These are phyloP conservation scores for Xylariaceae sp. DNA, from an alignment of 2,329 filamentous ascomycete species.

Conservation along the genomic window DNA sequence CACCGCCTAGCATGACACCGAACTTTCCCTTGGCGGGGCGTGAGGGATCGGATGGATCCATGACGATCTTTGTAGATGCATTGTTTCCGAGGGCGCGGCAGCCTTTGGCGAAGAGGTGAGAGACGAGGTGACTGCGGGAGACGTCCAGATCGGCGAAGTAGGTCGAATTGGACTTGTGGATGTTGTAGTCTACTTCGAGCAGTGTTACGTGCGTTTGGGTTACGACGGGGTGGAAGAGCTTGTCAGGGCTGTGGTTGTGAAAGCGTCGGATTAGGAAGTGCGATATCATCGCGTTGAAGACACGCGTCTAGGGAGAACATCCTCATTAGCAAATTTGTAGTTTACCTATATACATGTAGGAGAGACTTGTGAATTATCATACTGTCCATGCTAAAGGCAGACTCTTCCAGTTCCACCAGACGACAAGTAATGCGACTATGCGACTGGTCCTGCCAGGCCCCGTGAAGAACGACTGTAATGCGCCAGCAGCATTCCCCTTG, in stretches of 20 bases:
- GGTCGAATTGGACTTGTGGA: conserved; percentile 79
- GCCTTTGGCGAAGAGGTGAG: conserved; percentile 59
- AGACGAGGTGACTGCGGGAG: conserved; percentile 75
- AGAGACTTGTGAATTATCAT: conserved; percentile 31
- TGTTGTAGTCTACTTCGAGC: conserved; percentile 81
- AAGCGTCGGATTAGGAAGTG: conserved; percentile 50
- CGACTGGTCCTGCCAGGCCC: conserved; percentile 52
- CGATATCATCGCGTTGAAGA: conserved; percentile 54
- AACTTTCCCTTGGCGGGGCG: conserved; percentile 51
- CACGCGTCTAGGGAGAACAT: conserved; percentile 43
- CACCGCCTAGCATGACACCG: conserved; percentile 66
- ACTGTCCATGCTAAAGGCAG: conserved; percentile 74
- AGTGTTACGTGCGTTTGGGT: conserved; percentile 63
- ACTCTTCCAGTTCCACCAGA: conserved; percentile 67
- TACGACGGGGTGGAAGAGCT: conserved; percentile 70
- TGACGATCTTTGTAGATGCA: conserved; percentile 45
- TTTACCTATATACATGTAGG: background rate
- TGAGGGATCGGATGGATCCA: conserved; percentile 41
- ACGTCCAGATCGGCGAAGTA: conserved; percentile 87
- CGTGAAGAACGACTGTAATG: conserved; percentile 44
- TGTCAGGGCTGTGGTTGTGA: conserved; percentile 51
- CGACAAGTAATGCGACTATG: conserved; percentile 51
- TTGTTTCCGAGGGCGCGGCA: conserved; percentile 51
- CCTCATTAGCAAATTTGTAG: background rate
- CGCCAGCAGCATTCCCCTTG: conserved; percentile 39